These are phyloP conservation scores for Penicillium psychrofluorescens DNA, from an alignment of 495 filamentous ascomycete species.

Conservation along the genomic window DNA sequence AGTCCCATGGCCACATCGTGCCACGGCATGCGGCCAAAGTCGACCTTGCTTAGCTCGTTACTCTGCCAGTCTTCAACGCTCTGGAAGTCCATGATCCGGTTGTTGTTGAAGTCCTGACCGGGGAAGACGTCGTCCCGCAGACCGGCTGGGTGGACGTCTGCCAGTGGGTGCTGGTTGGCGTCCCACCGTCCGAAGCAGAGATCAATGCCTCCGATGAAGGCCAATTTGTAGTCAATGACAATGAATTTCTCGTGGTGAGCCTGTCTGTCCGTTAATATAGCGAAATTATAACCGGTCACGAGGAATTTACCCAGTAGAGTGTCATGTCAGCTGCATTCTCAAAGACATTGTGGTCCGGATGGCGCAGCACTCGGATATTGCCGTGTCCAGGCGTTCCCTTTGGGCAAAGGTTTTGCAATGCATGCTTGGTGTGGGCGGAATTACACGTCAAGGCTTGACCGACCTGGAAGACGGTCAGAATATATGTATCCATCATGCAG, in stretches of 20 bases:
- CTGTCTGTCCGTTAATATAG: slow-evolving; percentile 14
- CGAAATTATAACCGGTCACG: neutral
- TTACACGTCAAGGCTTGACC: slow-evolving; percentile 84
- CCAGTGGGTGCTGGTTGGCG: slow-evolving; percentile 69
- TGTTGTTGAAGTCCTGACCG: slow-evolving; percentile 93
- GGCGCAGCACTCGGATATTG: slow-evolving; percentile 84
- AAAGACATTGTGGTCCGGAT: slow-evolving; percentile 91
- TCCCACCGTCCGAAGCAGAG: slow-evolving; percentile 98
- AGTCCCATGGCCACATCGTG: slow-evolving; percentile 91
- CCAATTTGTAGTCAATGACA: slow-evolving; percentile 82
- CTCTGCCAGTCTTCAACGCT: slow-evolving; percentile 85
- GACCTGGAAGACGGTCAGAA: slow-evolving; percentile 26
- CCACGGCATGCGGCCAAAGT: slow-evolving; percentile 96
- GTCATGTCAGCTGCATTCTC: slow-evolving; percentile 96
- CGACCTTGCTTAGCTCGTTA: slow-evolving; percentile 86
- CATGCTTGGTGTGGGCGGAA: slow-evolving; percentile 86
- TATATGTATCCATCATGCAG: neutral
- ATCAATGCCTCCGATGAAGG: slow-evolving; percentile 90
- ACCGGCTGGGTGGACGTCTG: slow-evolving; percentile 81
- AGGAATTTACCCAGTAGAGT: slow-evolving; percentile 68
- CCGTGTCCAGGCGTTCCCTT: slow-evolving; percentile 70
- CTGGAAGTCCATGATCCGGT: slow-evolving; percentile 93
- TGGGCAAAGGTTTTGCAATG: slow-evolving; percentile 71
- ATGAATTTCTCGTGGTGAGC: slow-evolving; percentile 97
- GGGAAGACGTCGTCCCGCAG: slow-evolving; percentile 85